Evolutionary conservation across 2,329 filamentous ascomycete genomes (phyloP), one percentile per base, ranked within the genome.

Genomic region (Exophiala alcalophila): DNA sequence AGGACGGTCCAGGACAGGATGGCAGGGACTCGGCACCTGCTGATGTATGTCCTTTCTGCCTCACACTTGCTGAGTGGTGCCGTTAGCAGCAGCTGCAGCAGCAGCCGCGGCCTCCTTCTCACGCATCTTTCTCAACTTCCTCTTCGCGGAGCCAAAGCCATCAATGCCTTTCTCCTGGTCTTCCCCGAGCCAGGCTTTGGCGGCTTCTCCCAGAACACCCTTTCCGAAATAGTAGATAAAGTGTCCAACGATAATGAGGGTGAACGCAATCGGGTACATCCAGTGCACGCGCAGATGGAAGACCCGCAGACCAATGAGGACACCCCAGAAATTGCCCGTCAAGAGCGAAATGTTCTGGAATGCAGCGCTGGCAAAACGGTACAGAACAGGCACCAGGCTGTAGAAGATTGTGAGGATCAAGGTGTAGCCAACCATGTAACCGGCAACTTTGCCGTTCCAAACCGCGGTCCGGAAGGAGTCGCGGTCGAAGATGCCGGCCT

Each of bases 301-400:
- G 34, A 97, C 86, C 61, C 83, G 77, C 55, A 94, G 80, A 35
- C 92, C 92, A 57, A 98, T 91, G 55, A 94, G 84, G 50, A 94
- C 84, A 53, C 89, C 90, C 92, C 92, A 98, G 70, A 97, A 97
- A 68, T 94, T 96, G 57, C 83, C 87, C 2, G 92, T 97, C 47
- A 98, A 73, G 53, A 98, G 72, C 5, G 85, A 91, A 59, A 97
- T 94, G 66, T 98, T 94, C 73, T 96, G 94, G 69, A 98, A 96
- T 14, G 90, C 91, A 2, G 92, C 92, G 11, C 80, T 86, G 19
- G 85, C 85, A 70, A 97, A 84, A 53, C 92, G 86, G 67, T 97
- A 83, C 51, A 98, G 76, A 40, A 97, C 69, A 0, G 92, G 92
- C 0, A 86, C 89, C 3, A 92, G 72, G 5, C 82, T 81, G 72